Evolutionary conservation across 2,329 filamentous ascomycete genomes (phyloP).

Genomic region (Tolypocladium ophioglossoides): DNA sequence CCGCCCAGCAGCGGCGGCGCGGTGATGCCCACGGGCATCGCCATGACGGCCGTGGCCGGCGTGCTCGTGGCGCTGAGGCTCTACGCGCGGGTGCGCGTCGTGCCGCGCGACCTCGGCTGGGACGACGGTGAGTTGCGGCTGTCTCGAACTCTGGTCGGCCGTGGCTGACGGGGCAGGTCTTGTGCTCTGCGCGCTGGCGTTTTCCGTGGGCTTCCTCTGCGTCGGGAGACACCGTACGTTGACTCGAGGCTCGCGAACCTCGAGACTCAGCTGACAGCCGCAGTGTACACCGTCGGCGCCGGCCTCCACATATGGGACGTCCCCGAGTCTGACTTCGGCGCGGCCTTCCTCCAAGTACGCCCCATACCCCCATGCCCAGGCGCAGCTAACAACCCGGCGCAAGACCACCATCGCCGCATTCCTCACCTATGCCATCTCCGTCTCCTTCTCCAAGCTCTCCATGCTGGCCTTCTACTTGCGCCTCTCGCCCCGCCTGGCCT

Average conservation of each 20-base stretch:
- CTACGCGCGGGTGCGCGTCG: slow-evolving; percentile 17
- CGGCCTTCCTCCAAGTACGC: slow-evolving; percentile 13
- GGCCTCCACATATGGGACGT: slow-evolving; percentile 20
- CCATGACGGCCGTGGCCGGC: slow-evolving; percentile 12
- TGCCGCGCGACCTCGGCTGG: slow-evolving; percentile 12
- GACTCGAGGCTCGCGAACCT: neutral
- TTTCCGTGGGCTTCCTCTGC: slow-evolving; percentile 13
- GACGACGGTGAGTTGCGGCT: slow-evolving; percentile 15
- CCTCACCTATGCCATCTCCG: slow-evolving; percentile 21
- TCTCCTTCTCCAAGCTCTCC: slow-evolving; percentile 3
- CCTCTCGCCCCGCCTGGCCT: slow-evolving; percentile 18
- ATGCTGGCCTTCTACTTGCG: slow-evolving; percentile 29
- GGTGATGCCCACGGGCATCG: slow-evolving; percentile 12
- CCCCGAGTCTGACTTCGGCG: slow-evolving; percentile 8
- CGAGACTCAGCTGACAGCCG: neutral
- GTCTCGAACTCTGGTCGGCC: neutral
- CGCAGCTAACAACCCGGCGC: neutral
- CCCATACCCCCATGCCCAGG: too few relatives aligned
- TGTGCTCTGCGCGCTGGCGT: slow-evolving; percentile 12
- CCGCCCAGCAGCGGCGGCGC: slow-evolving; percentile 11
- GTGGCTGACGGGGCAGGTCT: slow-evolving; percentile 1
- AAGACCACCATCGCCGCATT: slow-evolving; percentile 24
- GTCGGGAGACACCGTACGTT: slow-evolving; percentile 13
- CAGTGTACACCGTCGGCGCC: slow-evolving; percentile 14
- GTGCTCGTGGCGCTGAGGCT: slow-evolving; percentile 13